A percentile compares a stretch with the other conserved stretches of the same genome.
Evolutionary conservation across 2,329 filamentous ascomycete genomes (phyloP).

Genomic region (Stylonectria norvegica): DNA sequence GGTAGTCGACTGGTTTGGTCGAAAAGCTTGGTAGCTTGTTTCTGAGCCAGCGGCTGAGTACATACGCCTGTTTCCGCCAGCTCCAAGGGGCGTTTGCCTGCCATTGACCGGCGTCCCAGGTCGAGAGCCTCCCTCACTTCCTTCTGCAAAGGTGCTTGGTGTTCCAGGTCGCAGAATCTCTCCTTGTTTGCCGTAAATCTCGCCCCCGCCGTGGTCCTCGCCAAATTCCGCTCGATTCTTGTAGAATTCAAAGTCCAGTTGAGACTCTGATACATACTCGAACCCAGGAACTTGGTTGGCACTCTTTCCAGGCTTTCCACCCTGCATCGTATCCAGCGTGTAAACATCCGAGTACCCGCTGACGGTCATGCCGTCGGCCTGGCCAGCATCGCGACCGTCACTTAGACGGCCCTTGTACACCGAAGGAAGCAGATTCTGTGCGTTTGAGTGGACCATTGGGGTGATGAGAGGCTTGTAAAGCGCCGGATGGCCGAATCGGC

Average conservation of each 20-base stretch:
- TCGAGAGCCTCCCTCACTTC: conserved; percentile 43
- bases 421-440: conserved; percentile 79
- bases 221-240: conserved; percentile 87
- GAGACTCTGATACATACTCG: conserved; percentile 81
- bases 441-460: conserved; percentile 91
- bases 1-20: conserved; percentile 11
- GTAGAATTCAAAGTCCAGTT: conserved; percentile 88
- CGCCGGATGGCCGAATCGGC: conserved; percentile 84
- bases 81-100: conserved; percentile 34
- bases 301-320: conserved; percentile 46
- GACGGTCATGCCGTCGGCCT: conserved; percentile 53
- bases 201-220: conserved; percentile 78
- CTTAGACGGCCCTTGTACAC: conserved; percentile 79
- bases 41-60: conserved; percentile 25
- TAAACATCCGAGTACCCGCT: conserved; percentile 82
- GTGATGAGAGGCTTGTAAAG: conserved; percentile 86
- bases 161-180: conserved; percentile 62
- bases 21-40: conserved; percentile 30
- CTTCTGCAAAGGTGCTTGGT: conserved; percentile 50
- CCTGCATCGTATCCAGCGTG: conserved; percentile 73
- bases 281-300: conserved; percentile 63
- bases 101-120: conserved; percentile 46
- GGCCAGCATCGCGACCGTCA: conserved; percentile 60
- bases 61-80: conserved; percentile 27
- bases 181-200: conserved; percentile 57